Base-by-base conservation (phyloP, 2,329 filamentous ascomycete genomes). In the Monilinia vaccinii-corymbosi region DNA sequence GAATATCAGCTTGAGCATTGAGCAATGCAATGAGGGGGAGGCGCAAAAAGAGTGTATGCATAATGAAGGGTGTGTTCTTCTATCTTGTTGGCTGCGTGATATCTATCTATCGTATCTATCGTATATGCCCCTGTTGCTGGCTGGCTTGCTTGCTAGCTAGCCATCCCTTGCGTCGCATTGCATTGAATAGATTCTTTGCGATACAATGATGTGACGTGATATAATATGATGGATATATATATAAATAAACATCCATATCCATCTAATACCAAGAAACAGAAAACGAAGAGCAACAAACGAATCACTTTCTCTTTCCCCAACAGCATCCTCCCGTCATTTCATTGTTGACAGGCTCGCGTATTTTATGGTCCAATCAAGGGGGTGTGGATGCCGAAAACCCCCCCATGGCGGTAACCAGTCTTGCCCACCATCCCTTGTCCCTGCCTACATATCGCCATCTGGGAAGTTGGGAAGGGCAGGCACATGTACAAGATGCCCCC, bases 381-480 rank as follows among this genome's bases (percentile, higher is more conserved):
- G 23, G 25, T 8, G 18, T 32, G 11, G 18, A 31, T 48, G 28
- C 28, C n/a, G 8, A 13, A 11, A 38, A n/a, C 28, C 18, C 9
- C 11, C 21, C 10, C n/a, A n/a, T n/a, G n/a, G 25, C 51, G 18
- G 18, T 44, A 32, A n/a, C n/a, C 51, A 32, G 51, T 42, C 51
- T 16, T 23, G 31, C 51, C 44, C 38, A 16, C 18, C 2, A 44
- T 21, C 51, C 51, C 8, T n/a, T 53, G 51, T 53, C 38, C 51
- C 38, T 53, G 36, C 38, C 10, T 44, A 38, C 51, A 53, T 53
- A 9, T 44, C 51, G 38, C 51, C 51, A 53, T 53, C 51, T 44
- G 42, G 11, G 51, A 53, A 53, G 32, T 13, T 34, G 32, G 32
- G n/a, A n/a, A n/a, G n/a, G n/a, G n/a, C n/a, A n/a, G n/a, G n/a